phyloP scores from a whole-genome alignment of 495 filamentous ascomycete species.

The Chaetomium cochliodes region DNA sequence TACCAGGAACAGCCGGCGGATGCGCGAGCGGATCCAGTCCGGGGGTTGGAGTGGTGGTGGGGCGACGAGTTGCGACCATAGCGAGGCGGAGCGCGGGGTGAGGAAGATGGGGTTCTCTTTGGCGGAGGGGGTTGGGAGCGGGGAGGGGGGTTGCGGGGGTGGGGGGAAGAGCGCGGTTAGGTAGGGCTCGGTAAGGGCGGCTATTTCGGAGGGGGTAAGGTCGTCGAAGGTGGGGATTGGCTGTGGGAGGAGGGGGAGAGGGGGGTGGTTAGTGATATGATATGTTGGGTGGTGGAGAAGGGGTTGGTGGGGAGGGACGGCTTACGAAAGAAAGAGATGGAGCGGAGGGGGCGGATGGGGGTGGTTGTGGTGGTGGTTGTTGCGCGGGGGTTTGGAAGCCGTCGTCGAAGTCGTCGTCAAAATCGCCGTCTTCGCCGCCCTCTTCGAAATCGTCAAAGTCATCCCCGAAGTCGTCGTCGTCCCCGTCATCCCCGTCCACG shows the following conservation, averaged over 20 bases:
- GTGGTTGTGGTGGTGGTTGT: slow-evolving; percentile 41
- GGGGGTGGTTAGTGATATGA: slow-evolving; percentile 15
- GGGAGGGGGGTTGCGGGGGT: slow-evolving; percentile 52
- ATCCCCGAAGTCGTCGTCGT: slow-evolving; percentile 65
- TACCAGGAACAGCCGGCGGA: slow-evolving; percentile 92
- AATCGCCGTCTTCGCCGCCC: slow-evolving; percentile 70
- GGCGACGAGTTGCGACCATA: slow-evolving; percentile 95
- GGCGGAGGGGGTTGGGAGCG: slow-evolving; percentile 40
- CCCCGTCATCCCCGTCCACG: slow-evolving; percentile 12
- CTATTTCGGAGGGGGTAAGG: slow-evolving; percentile 53
- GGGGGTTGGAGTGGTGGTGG: slow-evolving; percentile 93
- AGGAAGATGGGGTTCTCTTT: slow-evolving; percentile 62
- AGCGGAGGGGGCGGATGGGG: slow-evolving; percentile 32
- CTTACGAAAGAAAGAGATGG: slow-evolving; percentile 50
- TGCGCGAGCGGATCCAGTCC: slow-evolving; percentile 96
- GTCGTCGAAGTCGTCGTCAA: slow-evolving; percentile 74
- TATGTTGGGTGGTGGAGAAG: not conserved
- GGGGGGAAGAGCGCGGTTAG: slow-evolving; percentile 58
- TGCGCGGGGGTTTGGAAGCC: slow-evolving; percentile 60
- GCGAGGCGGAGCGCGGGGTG: slow-evolving; percentile 70
- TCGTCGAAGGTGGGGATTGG: slow-evolving; percentile 72
- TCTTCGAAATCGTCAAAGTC: slow-evolving; percentile 98
- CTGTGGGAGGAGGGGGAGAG: slow-evolving; percentile 36
- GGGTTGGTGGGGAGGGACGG: slow-evolving; percentile 12
- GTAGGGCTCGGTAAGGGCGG: slow-evolving; percentile 52